Evolutionary conservation across 1,284 basidiomycete species (phyloP).

Genomic region (Rhodotorula sp.): DNA sequence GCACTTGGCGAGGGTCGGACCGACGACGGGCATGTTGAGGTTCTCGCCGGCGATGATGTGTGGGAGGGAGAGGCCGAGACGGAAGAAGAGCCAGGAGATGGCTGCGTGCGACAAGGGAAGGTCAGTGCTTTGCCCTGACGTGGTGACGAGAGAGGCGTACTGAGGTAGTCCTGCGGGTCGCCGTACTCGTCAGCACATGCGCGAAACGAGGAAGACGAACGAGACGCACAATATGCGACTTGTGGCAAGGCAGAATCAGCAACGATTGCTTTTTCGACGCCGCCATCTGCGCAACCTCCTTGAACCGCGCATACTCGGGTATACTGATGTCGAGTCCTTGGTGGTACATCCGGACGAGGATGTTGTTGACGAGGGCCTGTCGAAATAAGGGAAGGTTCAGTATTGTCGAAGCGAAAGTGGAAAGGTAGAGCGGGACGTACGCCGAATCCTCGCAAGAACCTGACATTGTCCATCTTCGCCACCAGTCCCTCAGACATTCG

Average conservation of each 20-base stretch:
- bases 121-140: no score
- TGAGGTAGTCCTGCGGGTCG: conserved; percentile 21
- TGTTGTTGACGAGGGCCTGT: conserved; percentile 47
- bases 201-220: no score
- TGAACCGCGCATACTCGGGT: conserved; percentile 33
- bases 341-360: conserved; percentile 49
- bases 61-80: conserved; percentile 48
- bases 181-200: neutral
- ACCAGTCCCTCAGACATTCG: conserved; percentile 27
- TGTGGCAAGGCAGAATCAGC: conserved; percentile 50
- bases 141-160: neutral
- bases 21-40: conserved; percentile 45
- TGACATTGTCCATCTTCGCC: conserved; percentile 34
- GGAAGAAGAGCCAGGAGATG: conserved; percentile 43
- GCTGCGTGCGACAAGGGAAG: neutral
- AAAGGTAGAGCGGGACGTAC: neutral
- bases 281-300: conserved; percentile 45
- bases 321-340: conserved; percentile 40
- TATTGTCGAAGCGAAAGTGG: no score
- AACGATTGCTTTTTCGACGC: conserved; percentile 47
- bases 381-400: conserved; percentile 10
- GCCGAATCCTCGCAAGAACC: conserved; percentile 35
- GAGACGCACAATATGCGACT: conserved; percentile 46
- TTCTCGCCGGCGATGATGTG: conserved; percentile 51
- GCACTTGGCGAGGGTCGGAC: conserved; percentile 46